Evolutionary conservation across 2,329 filamentous ascomycete genomes (phyloP).

Genomic region (Diaporthe sp.): DNA sequence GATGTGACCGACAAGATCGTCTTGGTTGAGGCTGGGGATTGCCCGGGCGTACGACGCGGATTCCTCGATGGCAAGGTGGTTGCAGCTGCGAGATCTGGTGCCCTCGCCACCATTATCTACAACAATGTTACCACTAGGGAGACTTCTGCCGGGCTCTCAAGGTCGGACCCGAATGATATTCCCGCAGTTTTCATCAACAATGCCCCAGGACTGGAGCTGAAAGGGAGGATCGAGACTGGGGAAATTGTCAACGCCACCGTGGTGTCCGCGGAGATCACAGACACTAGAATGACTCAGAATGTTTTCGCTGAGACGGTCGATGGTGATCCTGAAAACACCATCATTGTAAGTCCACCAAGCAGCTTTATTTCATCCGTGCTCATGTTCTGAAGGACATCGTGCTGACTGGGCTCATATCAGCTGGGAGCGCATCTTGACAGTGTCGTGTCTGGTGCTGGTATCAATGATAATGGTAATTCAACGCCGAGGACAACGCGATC

Average conservation of each 20-base stretch:
- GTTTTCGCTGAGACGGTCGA: constrained; percentile 6
- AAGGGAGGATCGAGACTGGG: constrained; percentile 12
- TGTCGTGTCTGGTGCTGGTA: constrained; percentile 54
- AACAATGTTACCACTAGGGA: background rate
- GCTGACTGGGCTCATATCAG: background rate
- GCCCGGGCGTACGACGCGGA: background rate
- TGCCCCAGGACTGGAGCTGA: constrained; percentile 1
- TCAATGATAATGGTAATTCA: constrained; percentile 55
- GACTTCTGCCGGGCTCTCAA: constrained; percentile 9
- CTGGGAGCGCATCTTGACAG: constrained; percentile 55
- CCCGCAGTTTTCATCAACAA: constrained; percentile 9
- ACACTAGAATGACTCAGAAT: constrained; percentile 2
- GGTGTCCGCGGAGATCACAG: background rate
- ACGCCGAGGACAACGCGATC: background rate
- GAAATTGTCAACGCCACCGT: constrained; percentile 11
- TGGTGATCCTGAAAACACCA: background rate
- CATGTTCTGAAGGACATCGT: background rate
- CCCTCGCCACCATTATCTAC: constrained; percentile 10
- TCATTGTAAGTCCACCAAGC: background rate
- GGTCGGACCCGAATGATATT: background rate
- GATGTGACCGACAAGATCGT: constrained; percentile 10
- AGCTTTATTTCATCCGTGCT: background rate
- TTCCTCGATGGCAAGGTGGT: constrained; percentile 18
- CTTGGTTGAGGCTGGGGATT: constrained; percentile 11
- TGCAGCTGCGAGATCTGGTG: constrained; percentile 9